These are phyloP conservation scores for Calonectria hawksworthii DNA, from an alignment of 2,329 filamentous ascomycete genomes.

Conservation along the genomic window DNA sequence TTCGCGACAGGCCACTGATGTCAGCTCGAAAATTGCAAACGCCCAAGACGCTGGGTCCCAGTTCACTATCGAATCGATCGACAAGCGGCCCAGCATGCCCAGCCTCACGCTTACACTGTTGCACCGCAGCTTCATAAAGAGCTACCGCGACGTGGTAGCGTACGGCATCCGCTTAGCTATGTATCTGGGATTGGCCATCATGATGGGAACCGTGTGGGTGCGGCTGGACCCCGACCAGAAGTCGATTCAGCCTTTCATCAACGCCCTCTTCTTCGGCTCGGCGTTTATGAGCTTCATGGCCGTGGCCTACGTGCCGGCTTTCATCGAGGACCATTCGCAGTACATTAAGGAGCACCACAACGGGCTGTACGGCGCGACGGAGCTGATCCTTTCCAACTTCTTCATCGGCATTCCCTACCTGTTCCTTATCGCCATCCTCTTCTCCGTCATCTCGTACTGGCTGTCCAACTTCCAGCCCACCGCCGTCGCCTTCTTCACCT, in stretches of 20 bases:
- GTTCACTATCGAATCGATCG: slow-evolving; percentile 30
- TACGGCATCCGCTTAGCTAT: slow-evolving; percentile 88
- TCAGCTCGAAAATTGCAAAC: slow-evolving; percentile 42
- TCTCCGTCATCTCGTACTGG: slow-evolving; percentile 84
- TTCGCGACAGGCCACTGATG: slow-evolving; percentile 36
- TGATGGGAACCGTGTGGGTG: slow-evolving; percentile 92
- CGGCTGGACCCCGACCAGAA: slow-evolving; percentile 76
- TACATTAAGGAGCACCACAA: slow-evolving; percentile 78
- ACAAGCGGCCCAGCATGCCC: slow-evolving; percentile 58
- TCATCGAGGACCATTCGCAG: slow-evolving; percentile 69
- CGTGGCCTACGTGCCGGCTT: slow-evolving; percentile 87
- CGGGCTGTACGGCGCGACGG: slow-evolving; percentile 81
- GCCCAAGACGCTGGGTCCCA: slow-evolving; percentile 48
- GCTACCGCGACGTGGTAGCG: slow-evolving; percentile 84
- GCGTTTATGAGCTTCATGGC: slow-evolving; percentile 87
- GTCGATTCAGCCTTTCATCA: slow-evolving; percentile 85
- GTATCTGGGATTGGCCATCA: slow-evolving; percentile 82
- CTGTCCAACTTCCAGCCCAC: slow-evolving; percentile 80
- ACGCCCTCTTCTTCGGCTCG: slow-evolving; percentile 83
- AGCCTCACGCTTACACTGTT: slow-evolving; percentile 75
- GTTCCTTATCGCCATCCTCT: slow-evolving; percentile 82
- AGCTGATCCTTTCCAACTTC: slow-evolving; percentile 85
- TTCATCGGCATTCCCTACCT: slow-evolving; percentile 85
- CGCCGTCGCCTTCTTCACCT: slow-evolving; percentile 78
- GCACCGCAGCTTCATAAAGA: slow-evolving; percentile 86